Evolutionary conservation across 2,329 filamentous ascomycete species (phyloP).

Genomic region (Periconia digitata): DNA sequence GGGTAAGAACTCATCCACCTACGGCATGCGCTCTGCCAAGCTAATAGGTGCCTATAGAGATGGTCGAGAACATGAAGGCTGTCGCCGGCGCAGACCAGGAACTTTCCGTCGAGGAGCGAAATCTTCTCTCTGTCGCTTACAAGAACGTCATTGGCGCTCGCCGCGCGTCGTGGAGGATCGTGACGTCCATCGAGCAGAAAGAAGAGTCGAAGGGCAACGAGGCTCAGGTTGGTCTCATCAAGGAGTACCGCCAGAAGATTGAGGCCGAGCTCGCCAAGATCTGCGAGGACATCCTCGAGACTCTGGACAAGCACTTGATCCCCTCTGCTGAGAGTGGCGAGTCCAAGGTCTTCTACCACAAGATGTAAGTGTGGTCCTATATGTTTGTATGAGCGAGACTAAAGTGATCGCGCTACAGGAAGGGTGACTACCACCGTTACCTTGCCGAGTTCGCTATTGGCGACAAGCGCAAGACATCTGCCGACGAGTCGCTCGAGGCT

Average conservation of each 20-base stretch:
- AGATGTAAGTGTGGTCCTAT: conserved; percentile 67
- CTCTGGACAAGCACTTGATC: conserved; percentile 91
- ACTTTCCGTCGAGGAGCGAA: conserved; percentile 85
- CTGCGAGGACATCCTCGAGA: conserved; percentile 95
- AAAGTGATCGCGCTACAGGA: conserved; percentile 60
- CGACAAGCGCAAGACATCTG: conserved; percentile 92
- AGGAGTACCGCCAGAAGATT: conserved; percentile 98
- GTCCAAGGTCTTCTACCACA: conserved; percentile 99
- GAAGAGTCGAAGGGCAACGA: conserved; percentile 99
- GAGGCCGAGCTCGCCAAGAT: conserved; percentile 96
- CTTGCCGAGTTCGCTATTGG: conserved; percentile 94
- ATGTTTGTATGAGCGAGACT: conserved; percentile 7
- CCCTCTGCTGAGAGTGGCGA: conserved; percentile 92
- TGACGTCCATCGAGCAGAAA: conserved; percentile 98
- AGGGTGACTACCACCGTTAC: conserved; percentile 99
- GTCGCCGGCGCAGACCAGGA: conserved; percentile 78
- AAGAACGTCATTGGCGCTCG: conserved; percentile 98
- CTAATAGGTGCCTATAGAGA: conserved; percentile 63
- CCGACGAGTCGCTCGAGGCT: conserved; percentile 91
- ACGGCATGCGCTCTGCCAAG: conserved; percentile 5
- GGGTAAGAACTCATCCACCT: conserved; percentile 59
- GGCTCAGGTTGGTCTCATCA: conserved; percentile 85
- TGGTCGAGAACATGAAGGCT: conserved; percentile 99
- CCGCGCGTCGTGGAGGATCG: conserved; percentile 97
- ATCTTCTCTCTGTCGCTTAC: conserved; percentile 96